A percentile compares a stretch with the other conserved stretches of the same genome.
Evolutionary conservation across 345 rosid genomes (phyloP).

Genomic region (Acer yangbiense): DNA sequence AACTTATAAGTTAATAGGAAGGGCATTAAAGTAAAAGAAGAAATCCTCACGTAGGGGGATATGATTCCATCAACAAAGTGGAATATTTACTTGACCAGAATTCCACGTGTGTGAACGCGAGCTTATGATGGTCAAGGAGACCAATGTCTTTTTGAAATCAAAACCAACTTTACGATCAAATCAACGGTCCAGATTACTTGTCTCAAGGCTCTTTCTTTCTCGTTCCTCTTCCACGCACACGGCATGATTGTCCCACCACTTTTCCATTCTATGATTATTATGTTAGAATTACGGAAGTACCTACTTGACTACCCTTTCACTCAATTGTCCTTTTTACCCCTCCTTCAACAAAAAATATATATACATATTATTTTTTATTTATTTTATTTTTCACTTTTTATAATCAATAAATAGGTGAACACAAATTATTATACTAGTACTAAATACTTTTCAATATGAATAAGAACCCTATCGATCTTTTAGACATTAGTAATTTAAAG

Average conservation of each 20-base stretch:
- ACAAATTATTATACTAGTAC: no score
- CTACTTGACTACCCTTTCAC: slow-evolving; percentile 7
- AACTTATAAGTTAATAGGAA: neutral
- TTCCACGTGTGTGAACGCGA: slow-evolving; percentile 41
- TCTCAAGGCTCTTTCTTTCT: slow-evolving; percentile 8
- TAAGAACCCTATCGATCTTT: no score
- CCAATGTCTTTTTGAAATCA: slow-evolving; percentile 18
- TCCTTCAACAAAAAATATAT: neutral
- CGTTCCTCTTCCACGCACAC: slow-evolving; percentile 33
- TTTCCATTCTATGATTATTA: slow-evolving; percentile 34
- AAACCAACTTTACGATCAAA: neutral
- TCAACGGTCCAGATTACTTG: slow-evolving; percentile 41
- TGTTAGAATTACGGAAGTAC: slow-evolving; percentile 42
- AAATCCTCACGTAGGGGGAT: neutral
- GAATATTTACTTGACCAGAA: slow-evolving; percentile 8
- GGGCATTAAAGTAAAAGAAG: slow-evolving; percentile 11
- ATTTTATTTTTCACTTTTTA: neutral
- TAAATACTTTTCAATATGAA: no score
- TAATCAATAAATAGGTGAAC: neutral
- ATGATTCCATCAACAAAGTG: slow-evolving; percentile 25
- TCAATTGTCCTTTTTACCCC: slow-evolving; percentile 15
- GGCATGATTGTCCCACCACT: slow-evolving; percentile 45
- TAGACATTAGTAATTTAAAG: no score
- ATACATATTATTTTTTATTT: neutral
- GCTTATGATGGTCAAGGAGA: slow-evolving; percentile 32